Conservation (phyloP, 257 asterid genomes). For the Fraxinus quadrangulata region DNA sequence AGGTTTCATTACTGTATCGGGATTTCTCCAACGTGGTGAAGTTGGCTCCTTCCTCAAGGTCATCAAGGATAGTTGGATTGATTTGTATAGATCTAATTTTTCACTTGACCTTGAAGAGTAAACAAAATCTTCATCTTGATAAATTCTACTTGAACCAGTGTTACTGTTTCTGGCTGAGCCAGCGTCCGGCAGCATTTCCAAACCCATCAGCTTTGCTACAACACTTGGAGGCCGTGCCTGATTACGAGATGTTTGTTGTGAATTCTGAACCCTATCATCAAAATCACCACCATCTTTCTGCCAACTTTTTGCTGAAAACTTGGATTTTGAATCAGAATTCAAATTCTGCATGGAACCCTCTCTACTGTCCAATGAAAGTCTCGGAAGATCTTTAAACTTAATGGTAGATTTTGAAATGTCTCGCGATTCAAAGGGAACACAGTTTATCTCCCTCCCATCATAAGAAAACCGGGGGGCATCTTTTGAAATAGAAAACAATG, state of each 20-base stretch:
- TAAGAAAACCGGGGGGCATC: conserved; percentile 83
- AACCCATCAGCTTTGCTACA: conserved; percentile 95
- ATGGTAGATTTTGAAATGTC: conserved; percentile 52
- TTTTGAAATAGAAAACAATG: conserved; percentile 41
- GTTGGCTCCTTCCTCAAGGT: conserved; percentile 67
- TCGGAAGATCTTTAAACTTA: conserved; percentile 68
- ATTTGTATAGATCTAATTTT: conserved; percentile 26
- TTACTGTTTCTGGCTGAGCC: conserved; percentile 40
- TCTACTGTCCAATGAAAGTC: conserved; percentile 87
- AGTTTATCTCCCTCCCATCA: conserved; percentile 65
- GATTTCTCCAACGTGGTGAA: conserved; percentile 77
- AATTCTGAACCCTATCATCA: conserved; percentile 32
- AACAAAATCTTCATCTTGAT: conserved; percentile 34
- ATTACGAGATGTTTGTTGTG: conserved; percentile 33
- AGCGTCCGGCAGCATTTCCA: conserved; percentile 66
- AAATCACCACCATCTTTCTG: conserved; percentile 41
- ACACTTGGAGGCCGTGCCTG: conserved; percentile 79
- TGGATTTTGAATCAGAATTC: conserved; percentile 48
- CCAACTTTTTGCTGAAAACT: conserved; percentile 33
- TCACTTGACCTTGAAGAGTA: conserved; percentile 24
- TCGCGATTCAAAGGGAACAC: conserved; percentile 41
- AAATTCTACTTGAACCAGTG: conserved; percentile 30
- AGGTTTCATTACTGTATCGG: conserved; percentile 64
- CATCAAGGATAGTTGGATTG: conserved; percentile 43
- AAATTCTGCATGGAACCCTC: conserved; percentile 54